Percentiles rank a stretch among this genome's conserved stretches.
These are phyloP conservation scores for Datura wrightii DNA, from an alignment of 257 asterid genomes.

Conservation along the genomic window DNA sequence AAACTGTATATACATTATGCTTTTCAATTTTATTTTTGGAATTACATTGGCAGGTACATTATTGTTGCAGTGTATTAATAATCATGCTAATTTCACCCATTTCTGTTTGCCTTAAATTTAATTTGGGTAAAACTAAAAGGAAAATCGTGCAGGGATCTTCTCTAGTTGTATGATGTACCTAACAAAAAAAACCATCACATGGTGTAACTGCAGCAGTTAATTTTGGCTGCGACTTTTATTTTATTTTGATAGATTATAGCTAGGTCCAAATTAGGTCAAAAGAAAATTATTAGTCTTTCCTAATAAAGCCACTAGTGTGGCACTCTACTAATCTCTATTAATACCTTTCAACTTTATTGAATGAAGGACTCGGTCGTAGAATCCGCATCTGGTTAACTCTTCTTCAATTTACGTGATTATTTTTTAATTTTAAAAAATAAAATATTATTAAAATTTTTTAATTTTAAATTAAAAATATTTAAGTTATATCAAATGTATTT, in stretches of 20 bases:
- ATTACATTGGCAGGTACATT: no score
- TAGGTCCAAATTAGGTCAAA: constrained; percentile 14
- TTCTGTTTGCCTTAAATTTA: not conserved
- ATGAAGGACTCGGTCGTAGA: not conserved
- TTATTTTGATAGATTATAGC: not conserved
- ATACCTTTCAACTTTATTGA: not conserved
- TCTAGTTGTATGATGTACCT: not conserved
- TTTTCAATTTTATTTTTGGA: no score
- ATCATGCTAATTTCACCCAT: not conserved
- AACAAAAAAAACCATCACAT: not conserved
- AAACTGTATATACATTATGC: no score
- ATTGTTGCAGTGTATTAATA: no score
- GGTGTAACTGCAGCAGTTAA: constrained; percentile 12
- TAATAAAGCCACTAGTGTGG: not conserved
- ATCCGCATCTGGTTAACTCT: not conserved
- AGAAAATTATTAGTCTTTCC: not conserved
- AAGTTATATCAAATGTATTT: no score
- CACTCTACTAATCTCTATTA: not conserved
- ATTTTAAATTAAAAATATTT: no score
- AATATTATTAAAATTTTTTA: no score
- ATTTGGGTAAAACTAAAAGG: not conserved
- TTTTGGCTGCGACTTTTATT: not conserved
- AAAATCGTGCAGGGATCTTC: not conserved
- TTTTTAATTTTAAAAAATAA: no score
- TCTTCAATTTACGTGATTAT: no score